Conservation (phyloP, 139 green algal genomes). For the Coccomyxa sp. region DNA sequence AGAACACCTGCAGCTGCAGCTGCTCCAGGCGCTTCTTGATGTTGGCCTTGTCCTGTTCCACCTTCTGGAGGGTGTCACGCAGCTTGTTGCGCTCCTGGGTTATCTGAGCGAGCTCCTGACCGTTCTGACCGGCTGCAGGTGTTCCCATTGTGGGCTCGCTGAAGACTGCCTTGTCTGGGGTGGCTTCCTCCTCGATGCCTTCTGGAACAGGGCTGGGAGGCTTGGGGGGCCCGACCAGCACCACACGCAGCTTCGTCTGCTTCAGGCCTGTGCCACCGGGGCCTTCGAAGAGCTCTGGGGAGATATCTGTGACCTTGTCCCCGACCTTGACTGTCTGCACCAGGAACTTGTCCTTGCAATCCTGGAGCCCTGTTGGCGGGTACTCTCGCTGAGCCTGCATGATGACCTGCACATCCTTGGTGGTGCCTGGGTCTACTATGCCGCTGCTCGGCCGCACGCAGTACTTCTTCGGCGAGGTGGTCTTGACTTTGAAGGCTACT, state of each 20-base stretch:
- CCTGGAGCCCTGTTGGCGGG: slow-evolving; percentile 32
- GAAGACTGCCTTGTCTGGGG: slow-evolving; percentile 1
- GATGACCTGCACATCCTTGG: slow-evolving; percentile 58
- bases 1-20: slow-evolving; percentile 13
- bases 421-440: slow-evolving; percentile 42
- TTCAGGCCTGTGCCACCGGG: slow-evolving; percentile 18
- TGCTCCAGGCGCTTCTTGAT: slow-evolving; percentile 33
- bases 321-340: slow-evolving; percentile 54
- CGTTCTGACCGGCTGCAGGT: not conserved
- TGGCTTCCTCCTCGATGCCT: slow-evolving; percentile 27
- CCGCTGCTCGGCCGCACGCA: slow-evolving; percentile 74
- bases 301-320: slow-evolving; percentile 25
- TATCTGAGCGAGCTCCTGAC: not conserved
- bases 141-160: not conserved
- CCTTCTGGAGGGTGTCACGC: slow-evolving; percentile 5
- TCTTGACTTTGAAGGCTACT: slow-evolving; percentile 84
- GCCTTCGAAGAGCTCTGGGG: slow-evolving; percentile 46
- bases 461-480: slow-evolving; percentile 82
- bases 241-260: slow-evolving; percentile 64
- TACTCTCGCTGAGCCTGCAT: slow-evolving; percentile 48
- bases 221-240: slow-evolving; percentile 51
- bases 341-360: slow-evolving; percentile 82
- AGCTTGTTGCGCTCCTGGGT: slow-evolving; percentile 22
- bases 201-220: slow-evolving; percentile 67
- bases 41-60: slow-evolving; percentile 30